Conservation (phyloP, 306 rosid species). For the Rosa lucieae region DNA sequence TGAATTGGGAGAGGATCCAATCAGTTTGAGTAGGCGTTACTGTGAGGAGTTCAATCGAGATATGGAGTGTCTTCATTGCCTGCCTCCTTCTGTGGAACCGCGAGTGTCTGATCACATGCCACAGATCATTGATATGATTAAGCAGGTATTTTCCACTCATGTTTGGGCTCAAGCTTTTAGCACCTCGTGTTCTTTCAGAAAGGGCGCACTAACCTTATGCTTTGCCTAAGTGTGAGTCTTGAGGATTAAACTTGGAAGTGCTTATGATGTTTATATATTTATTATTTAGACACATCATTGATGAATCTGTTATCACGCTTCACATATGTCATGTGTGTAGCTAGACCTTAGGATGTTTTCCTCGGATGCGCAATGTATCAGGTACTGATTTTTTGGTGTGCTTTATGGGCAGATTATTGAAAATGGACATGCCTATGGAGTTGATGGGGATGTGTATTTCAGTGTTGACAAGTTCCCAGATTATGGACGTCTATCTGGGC, state of each 20-base stretch:
- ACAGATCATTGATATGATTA: constrained; percentile 83
- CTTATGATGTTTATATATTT: not conserved
- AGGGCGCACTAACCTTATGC: not conserved
- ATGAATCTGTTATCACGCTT: not conserved
- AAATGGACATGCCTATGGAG: constrained; percentile 76
- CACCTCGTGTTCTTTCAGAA: not conserved
- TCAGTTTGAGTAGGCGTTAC: constrained; percentile 70
- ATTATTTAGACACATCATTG: not conserved
- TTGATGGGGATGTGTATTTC: constrained; percentile 92
- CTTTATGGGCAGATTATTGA: constrained; percentile 71
- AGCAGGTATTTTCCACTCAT: constrained; percentile 46
- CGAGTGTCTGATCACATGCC: constrained; percentile 91
- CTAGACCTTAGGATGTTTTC: not conserved
- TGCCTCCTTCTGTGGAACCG: constrained; percentile 85
- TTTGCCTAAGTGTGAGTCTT: not conserved
- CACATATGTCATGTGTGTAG: not conserved
- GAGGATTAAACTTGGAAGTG: not conserved
- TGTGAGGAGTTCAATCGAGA: constrained; percentile 80
- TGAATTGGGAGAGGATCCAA: constrained; percentile 85
- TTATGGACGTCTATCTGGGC: constrained; percentile 79
- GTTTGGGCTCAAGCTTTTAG: not conserved
- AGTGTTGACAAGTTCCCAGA: constrained; percentile 74
- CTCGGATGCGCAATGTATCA: constrained; percentile 15
- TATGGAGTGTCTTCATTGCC: constrained; percentile 72
- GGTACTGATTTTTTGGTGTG: constrained; percentile 31